phyloP scores from a whole-genome alignment of 208 protist genomes.

The Trypanosoma caninum region DNA sequence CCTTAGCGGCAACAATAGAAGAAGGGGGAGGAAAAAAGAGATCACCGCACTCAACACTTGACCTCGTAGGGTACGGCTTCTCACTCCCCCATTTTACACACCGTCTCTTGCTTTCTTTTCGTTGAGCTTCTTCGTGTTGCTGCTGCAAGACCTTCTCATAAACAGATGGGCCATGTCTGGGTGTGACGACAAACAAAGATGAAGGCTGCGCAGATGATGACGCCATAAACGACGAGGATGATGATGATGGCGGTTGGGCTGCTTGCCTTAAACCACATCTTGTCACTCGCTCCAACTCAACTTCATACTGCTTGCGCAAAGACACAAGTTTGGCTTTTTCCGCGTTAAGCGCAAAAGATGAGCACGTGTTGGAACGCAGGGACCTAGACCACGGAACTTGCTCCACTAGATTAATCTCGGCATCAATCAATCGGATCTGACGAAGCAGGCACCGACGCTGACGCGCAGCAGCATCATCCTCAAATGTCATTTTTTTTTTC shows the following conservation, averaged over 20 bases:
- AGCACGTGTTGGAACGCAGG: neutral
- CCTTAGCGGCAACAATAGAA: too few relatives aligned
- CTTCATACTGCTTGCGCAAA: conserved; percentile 14
- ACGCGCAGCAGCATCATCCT: neutral
- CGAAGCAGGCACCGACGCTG: conserved; percentile 17
- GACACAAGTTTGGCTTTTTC: conserved; percentile 11
- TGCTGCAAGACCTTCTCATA: conserved; percentile 15
- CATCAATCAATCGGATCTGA: conserved; percentile 21
- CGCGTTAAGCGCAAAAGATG: neutral
- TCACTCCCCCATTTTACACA: neutral
- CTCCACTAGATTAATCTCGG: conserved; percentile 10
- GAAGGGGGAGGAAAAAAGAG: too few relatives aligned
- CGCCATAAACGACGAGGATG: neutral
- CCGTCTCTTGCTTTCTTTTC: neutral
- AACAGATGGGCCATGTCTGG: conserved; percentile 12
- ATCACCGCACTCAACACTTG: neutral
- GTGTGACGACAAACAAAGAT: conserved; percentile 1
- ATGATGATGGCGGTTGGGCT: neutral
- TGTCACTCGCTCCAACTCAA: conserved; percentile 4
- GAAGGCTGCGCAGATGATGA: neutral
- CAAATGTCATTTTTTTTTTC: too few relatives aligned
- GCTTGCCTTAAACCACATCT: neutral
- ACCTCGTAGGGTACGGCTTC: neutral
- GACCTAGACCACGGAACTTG: conserved; percentile 7
- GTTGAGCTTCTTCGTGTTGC: neutral